These are phyloP conservation scores for Penicillium daleae DNA, from an alignment of 495 filamentous ascomycete genomes.

Conservation along the genomic window DNA sequence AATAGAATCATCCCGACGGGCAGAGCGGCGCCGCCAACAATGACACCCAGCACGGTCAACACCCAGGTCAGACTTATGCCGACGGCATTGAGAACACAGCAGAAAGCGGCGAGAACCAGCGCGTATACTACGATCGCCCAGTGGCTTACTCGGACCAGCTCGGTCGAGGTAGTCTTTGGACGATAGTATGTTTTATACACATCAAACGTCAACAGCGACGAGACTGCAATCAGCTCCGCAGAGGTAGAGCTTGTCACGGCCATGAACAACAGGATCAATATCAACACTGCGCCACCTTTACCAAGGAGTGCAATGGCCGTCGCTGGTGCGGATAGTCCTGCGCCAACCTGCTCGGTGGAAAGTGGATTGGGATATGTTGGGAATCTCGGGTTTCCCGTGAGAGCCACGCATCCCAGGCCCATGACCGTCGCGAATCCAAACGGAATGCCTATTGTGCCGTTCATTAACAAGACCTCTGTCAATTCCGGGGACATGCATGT, in stretches of 20 bases:
- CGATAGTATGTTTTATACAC: conserved; percentile 59
- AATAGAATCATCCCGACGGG: conserved; percentile 43
- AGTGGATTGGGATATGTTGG: conserved; percentile 59
- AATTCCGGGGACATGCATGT: not conserved
- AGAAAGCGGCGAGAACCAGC: conserved; percentile 50
- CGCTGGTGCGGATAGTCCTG: conserved; percentile 51
- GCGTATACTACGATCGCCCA: conserved; percentile 50
- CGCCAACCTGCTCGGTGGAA: conserved; percentile 41
- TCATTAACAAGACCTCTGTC: not conserved
- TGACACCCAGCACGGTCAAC: conserved; percentile 47
- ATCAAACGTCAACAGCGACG: conserved; percentile 58
- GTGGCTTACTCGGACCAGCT: conserved; percentile 54
- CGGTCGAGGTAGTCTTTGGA: conserved; percentile 42
- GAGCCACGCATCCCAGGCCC: conserved; percentile 51
- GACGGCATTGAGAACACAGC: conserved; percentile 47
- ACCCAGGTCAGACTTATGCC: conserved; percentile 52
- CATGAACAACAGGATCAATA: conserved; percentile 57
- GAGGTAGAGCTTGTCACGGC: conserved; percentile 54
- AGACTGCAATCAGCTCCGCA: conserved; percentile 58
- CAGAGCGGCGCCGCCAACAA: conserved; percentile 48
- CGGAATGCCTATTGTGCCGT: conserved; percentile 38
- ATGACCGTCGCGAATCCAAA: conserved; percentile 54
- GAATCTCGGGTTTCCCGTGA: conserved; percentile 49
- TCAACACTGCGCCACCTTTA: conserved; percentile 49
- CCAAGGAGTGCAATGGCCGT: conserved; percentile 53